phyloP scores from a whole-genome alignment of 169 alveolate genomes.

The Neospora caninum region DNA sequence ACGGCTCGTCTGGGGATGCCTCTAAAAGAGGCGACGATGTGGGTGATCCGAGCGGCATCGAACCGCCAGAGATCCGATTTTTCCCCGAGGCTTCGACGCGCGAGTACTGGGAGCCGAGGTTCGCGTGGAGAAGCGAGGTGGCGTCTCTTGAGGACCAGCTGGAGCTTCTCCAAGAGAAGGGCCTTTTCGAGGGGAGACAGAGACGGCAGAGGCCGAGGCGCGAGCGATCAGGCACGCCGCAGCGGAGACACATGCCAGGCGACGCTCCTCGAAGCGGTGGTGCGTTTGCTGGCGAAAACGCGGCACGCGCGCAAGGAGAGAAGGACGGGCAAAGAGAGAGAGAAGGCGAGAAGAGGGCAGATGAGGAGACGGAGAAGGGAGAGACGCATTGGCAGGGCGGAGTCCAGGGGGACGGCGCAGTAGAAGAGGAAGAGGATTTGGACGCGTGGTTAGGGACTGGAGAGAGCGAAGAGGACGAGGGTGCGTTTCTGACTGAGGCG shows the following conservation, averaged over 20 bases:
- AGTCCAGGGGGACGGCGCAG: background rate
- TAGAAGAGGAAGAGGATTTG: background rate
- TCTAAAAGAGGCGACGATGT: background rate
- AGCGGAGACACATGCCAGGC: too few species aligned
- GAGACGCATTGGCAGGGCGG: too few species aligned
- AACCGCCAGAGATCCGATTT: background rate
- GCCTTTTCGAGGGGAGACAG: too few species aligned
- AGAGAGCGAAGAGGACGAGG: background rate
- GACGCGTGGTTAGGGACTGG: background rate
- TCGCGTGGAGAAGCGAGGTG: conserved; percentile 6
- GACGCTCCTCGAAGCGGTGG: too few species aligned
- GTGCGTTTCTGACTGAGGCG: background rate
- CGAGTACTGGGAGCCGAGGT: conserved; percentile 4
- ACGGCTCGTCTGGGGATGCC: too few species aligned
- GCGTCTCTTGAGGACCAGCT: conserved; percentile 1
- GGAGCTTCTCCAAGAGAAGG: background rate
- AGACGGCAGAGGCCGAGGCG: too few species aligned
- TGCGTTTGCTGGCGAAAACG: too few species aligned
- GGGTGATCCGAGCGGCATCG: background rate
- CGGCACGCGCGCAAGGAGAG: too few species aligned
- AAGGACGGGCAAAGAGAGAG: too few species aligned
- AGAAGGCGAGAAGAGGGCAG: background rate
- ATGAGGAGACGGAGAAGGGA: background rate
- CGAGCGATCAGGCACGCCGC: too few species aligned
- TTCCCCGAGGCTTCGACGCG: background rate